Percentiles rank a stretch among this genome's conserved stretches.
phyloP scores from a whole-genome alignment of 192 early-diverging fungal species.

The Linnemannia schmuckeri region DNA sequence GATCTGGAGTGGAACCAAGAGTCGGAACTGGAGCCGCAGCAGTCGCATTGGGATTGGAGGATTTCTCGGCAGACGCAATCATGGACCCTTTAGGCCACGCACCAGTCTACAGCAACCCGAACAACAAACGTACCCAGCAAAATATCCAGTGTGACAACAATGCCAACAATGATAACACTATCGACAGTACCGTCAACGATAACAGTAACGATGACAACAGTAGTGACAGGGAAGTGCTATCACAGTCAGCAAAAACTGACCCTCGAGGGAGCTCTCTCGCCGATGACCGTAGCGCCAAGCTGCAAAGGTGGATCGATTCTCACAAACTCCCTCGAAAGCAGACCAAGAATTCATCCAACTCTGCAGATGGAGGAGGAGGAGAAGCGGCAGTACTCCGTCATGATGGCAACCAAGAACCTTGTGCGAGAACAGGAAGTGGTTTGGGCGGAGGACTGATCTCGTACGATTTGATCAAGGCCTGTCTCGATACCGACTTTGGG shows the following conservation, averaged over 20 bases:
- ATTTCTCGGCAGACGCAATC: background rate
- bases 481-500: conserved; percentile 20
- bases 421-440: background rate
- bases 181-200: background rate
- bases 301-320: background rate
- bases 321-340: background rate
- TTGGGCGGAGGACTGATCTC: background rate
- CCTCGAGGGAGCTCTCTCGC: background rate
- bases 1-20: background rate
- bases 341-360: background rate
- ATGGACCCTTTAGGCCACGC: background rate
- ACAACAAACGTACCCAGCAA: background rate
- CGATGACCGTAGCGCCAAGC: background rate
- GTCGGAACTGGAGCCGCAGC: background rate
- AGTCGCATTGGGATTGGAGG: background rate
- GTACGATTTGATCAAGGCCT: conserved; percentile 25
- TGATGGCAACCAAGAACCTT: conserved; percentile 19
- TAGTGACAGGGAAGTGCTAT: background rate
- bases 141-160: background rate
- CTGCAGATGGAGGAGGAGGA: background rate
- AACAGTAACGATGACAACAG: background rate
- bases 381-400: conserved; percentile 3
- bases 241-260: background rate
- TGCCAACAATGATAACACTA: background rate
- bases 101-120: background rate